phyloP scores from a whole-genome alignment of 768 basidiomycete genomes.

The Tricholoma bakamatsutake region DNA sequence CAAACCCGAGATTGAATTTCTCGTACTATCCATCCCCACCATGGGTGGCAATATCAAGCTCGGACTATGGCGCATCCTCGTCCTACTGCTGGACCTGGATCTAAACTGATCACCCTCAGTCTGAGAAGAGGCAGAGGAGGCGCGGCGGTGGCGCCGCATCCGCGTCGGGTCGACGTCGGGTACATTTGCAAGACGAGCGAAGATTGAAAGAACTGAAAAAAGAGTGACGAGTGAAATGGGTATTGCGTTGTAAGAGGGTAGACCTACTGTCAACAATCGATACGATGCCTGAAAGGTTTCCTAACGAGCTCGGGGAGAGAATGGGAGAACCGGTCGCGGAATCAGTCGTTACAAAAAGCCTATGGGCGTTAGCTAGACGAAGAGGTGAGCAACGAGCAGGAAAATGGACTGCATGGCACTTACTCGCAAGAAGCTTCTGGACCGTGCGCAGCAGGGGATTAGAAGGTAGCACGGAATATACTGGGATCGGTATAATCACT shows the following conservation, averaged over 20 bases:
- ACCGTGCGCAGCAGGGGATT: constrained; percentile 65
- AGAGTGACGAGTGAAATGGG: neutral
- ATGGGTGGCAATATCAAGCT: constrained; percentile 25
- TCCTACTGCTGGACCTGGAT: constrained; percentile 37
- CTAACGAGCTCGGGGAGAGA: constrained; percentile 33
- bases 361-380: constrained; percentile 63
- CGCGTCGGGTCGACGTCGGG: constrained; percentile 70
- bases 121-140: constrained; percentile 65
- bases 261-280: constrained; percentile 75
- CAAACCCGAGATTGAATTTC: constrained; percentile 17
- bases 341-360: constrained; percentile 73
- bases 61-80: constrained; percentile 29
- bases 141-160: constrained; percentile 75
- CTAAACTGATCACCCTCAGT: constrained; percentile 35
- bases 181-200: constrained; percentile 70
- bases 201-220: constrained; percentile 63
- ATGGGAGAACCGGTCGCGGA: constrained; percentile 46
- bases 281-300: constrained; percentile 66
- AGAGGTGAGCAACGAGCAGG: constrained; percentile 3
- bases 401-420: constrained; percentile 16
- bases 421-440: constrained; percentile 79
- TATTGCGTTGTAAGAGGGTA: neutral
- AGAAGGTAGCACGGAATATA: constrained; percentile 67
- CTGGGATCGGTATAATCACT: constrained; percentile 27
- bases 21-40: constrained; percentile 18